Evolutionary conservation across 805 yeast species (phyloP).

Genomic region (Vanderwaltozyma verrucispora): DNA sequence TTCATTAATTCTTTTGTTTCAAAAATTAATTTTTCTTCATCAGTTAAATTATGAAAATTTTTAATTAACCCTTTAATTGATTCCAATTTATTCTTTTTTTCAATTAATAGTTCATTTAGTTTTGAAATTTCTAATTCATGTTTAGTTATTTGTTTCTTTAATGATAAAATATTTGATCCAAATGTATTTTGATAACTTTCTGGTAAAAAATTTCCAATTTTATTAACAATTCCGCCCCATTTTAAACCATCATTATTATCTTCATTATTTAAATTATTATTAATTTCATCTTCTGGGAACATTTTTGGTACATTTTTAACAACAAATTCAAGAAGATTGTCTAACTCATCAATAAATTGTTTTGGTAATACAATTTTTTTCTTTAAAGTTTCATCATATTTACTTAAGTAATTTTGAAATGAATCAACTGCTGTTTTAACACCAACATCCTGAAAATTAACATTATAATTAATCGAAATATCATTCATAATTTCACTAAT

Average conservation of each 20-base stretch:
- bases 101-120: not conserved
- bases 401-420: conserved; percentile 24
- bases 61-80: not conserved
- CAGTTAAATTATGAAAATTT: not conserved
- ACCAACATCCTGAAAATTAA: conserved; percentile 66
- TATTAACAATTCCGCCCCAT: conserved; percentile 1
- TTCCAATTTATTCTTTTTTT: conserved; percentile 2
- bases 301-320: conserved; percentile 9
- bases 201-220: not conserved
- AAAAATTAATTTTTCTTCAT: conserved; percentile 2
- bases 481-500: conserved; percentile 38
- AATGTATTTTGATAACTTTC: not conserved
- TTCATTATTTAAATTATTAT: conserved; percentile 6
- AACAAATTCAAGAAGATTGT: conserved; percentile 9
- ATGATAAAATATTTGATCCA: not conserved
- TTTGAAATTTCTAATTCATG: conserved; percentile 4
- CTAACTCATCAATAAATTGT: conserved; percentile 7
- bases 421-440: conserved; percentile 50
- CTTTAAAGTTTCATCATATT: conserved; percentile 4
- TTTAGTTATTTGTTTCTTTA: conserved; percentile 7
- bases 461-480: conserved; percentile 49
- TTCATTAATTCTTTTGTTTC: conserved; percentile 8
- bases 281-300: not conserved
- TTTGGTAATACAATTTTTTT: conserved; percentile 5
- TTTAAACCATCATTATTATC: not conserved